Conservation (phyloP, 257 asterid species). For the Nicotiana obtusifolia region DNA sequence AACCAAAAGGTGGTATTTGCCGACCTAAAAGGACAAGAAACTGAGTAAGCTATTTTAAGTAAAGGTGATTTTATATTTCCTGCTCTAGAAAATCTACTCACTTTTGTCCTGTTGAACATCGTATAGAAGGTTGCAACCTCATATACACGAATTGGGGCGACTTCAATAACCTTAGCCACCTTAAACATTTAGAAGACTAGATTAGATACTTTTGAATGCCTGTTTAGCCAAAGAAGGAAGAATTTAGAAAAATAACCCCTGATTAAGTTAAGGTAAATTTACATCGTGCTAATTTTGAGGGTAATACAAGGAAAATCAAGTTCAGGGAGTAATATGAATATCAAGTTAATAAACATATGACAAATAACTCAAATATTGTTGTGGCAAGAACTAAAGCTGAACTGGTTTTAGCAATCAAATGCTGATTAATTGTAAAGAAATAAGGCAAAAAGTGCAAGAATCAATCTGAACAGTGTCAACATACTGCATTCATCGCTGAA, state of each 20-base stretch:
- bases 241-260: background rate
- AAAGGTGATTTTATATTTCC: background rate
- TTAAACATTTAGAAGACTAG: constrained; percentile 21
- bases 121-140: constrained; percentile 99
- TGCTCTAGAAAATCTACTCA: constrained; percentile 23
- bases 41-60: constrained; percentile 13
- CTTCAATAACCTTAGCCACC: constrained; percentile 95
- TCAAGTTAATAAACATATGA: background rate
- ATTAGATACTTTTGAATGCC: background rate
- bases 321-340: background rate
- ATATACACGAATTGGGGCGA: constrained; percentile 93
- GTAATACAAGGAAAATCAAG: background rate
- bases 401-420: background rate
- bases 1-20: constrained; percentile 94
- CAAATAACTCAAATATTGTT: background rate
- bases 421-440: background rate
- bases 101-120: constrained; percentile 94
- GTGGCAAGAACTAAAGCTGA: background rate
- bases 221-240: background rate
- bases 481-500: constrained; percentile 95
- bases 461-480: constrained; percentile 15
- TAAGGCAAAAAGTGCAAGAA: constrained; percentile 10
- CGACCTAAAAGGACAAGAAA: constrained; percentile 52
- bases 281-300: background rate
- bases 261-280: background rate